Base-by-base conservation (phyloP, 495 filamentous ascomycete genomes). In the Aspergillus steynii region DNA sequence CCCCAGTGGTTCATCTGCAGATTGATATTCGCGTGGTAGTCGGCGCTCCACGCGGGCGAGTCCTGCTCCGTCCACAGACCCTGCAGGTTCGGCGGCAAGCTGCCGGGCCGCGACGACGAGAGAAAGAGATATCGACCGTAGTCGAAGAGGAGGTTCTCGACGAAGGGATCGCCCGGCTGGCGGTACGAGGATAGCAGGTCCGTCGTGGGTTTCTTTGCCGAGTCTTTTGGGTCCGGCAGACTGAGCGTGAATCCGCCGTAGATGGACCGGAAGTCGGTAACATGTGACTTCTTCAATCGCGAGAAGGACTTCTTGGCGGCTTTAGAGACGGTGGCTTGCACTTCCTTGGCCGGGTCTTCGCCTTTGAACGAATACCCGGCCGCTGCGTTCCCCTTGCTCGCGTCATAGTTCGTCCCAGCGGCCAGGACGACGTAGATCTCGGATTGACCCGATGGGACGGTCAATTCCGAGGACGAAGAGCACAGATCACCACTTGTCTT, bases 1-100 rank as follows among this genome's bases (percentile, higher is more conserved):
- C 61, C 68, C 79, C 79, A 83, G 62, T 77, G 64, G 53, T 81
- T 82, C 82, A 84, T 84, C 61, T 83, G 80, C 8, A 84, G 55
- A 55, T 83, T 83, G 50, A 83, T 82, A 42, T 83, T 78, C 37
- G 74, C 71, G 54, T 82, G 79, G 58, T 83, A 84, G 57, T 84
- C 80, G 5, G 70, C 74, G 51, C 77, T 68, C 81, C 81, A 84
- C 5, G 72, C 65, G 31, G 65, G 67, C 10, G 61, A 61, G 28
- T 75, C 58, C 0, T 56, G 64, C 9, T 70, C 65, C n/a, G 68
- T 68, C 80, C 79, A 81, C 31, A 65, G 70, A 1, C 80, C 77
- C 63, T 82, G 80, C 8, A 82, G 70, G 59, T 82, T 82, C 5
- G 79, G 73, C 1, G 76, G 81, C 2, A 75, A 72, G 3, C 75